These are phyloP conservation scores for Pseudopyrenochaeta lycopersici DNA, from an alignment of 2,329 filamentous ascomycete genomes.

Conservation along the genomic window DNA sequence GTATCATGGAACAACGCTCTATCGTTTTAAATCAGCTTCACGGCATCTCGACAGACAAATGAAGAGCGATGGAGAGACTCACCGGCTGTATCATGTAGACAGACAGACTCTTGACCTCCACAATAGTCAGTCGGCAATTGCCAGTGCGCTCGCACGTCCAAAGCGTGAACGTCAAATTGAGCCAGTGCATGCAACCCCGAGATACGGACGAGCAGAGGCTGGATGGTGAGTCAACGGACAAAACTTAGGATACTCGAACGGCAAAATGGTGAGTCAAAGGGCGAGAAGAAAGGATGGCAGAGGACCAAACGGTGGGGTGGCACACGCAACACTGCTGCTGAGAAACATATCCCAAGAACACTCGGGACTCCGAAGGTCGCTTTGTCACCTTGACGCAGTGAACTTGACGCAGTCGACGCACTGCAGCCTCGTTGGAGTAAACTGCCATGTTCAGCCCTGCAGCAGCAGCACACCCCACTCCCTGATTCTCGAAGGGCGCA, in stretches of 20 bases:
- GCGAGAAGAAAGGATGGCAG: neutral
- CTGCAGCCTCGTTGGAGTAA: slow-evolving; percentile 18
- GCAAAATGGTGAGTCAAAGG: neutral
- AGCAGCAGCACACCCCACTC: slow-evolving; percentile 1
- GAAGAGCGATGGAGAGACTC: neutral
- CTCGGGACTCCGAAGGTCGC: slow-evolving; percentile 2
- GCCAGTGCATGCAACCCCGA: neutral
- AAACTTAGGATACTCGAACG: neutral
- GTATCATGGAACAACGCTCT: neutral
- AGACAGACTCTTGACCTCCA: neutral
- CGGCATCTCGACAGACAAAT: neutral
- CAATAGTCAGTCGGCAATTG: too few relatives aligned
- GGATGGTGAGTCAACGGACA: neutral
- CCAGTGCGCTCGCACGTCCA: neutral
- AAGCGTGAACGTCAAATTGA: neutral
- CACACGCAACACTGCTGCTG: slow-evolving; percentile 4
- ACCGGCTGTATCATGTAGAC: neutral
- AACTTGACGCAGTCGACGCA: neutral
- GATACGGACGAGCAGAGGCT: neutral
- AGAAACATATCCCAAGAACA: slow-evolving; percentile 3
- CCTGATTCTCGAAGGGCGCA: slow-evolving; percentile 4
- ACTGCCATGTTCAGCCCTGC: slow-evolving; percentile 16
- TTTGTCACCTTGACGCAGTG: slow-evolving; percentile 10
- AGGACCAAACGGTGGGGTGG: neutral
- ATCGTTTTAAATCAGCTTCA: slow-evolving; percentile 3